phyloP scores from a whole-genome alignment of 208 protist species.

The Trypanosoma caninum region DNA sequence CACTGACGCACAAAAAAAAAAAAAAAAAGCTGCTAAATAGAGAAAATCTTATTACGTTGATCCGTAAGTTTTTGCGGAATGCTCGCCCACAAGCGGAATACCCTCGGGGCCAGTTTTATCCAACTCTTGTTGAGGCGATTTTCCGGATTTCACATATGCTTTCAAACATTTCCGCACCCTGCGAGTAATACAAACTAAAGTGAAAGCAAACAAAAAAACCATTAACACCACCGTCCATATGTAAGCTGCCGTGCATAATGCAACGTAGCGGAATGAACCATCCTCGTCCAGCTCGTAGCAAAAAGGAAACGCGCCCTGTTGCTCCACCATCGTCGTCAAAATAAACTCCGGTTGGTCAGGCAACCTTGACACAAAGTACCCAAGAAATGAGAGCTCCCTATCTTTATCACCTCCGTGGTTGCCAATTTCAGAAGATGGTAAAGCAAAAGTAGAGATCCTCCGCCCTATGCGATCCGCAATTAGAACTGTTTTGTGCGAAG shows the following conservation, averaged over 20 bases:
- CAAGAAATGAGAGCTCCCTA: slow-evolving; percentile 51
- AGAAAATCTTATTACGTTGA: background rate
- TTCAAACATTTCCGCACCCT: background rate
- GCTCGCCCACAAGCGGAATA: background rate
- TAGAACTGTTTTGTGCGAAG: slow-evolving; percentile 60
- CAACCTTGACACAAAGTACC: slow-evolving; percentile 62
- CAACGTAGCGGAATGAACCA: slow-evolving; percentile 72
- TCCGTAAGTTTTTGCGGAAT: background rate
- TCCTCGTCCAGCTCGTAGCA: slow-evolving; percentile 79
- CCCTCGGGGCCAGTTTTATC: slow-evolving; percentile 3
- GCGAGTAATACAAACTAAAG: slow-evolving; percentile 6
- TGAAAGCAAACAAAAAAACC: slow-evolving; percentile 30
- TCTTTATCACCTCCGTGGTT: no score
- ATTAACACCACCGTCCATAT: slow-evolving; percentile 56
- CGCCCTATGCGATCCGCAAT: slow-evolving; percentile 82
- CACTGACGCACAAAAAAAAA: background rate
- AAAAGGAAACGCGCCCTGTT: slow-evolving; percentile 78
- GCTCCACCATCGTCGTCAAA: slow-evolving; percentile 61
- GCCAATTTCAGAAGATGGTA: slow-evolving; percentile 56
- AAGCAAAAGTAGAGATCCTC: slow-evolving; percentile 58
- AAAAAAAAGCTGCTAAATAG: no score
- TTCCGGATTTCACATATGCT: background rate
- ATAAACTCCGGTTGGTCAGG: slow-evolving; percentile 88
- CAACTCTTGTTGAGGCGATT: background rate
- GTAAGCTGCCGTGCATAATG: slow-evolving; percentile 71